Evolutionary conservation across 2,329 filamentous ascomycete genomes (phyloP), one percentile per base, ranked within the genome.

Genomic region (Monilinia laxa): DNA sequence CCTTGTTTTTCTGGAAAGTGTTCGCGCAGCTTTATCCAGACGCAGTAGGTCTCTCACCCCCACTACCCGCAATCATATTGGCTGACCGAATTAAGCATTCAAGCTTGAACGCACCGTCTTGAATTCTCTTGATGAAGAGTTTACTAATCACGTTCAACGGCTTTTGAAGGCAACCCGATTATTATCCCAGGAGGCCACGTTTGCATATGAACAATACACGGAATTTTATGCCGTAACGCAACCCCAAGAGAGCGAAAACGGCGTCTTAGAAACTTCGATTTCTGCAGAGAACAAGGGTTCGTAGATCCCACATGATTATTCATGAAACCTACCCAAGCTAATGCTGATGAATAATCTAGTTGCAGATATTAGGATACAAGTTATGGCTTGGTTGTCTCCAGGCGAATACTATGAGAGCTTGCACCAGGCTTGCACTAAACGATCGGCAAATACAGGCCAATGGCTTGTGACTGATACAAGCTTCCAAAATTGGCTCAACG

Each of bases 341-440:
- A 59, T 7, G n/a, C 12, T 28, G 23, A 62, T 62, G 20, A 60
- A 42, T 51, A 38, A 60, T 62, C 45, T 23, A 62, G 47, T 53
- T 54, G n/a, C 38, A 62, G 56, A 60, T 35, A 45, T 53, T 11
- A 52, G 64, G 23, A 12, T n/a, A 25, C 49, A 53, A 42, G 38
- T 65, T n/a, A 52, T 65, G 42, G 23, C 64, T 53, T 65, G 64
- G 64, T n/a, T 65, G 38, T 65, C 25, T 11, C 64, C 64, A 25
- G 57, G 64, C 25, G 55, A 62, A 28, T 62, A 65, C 25, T 40
- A 53, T 18, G 56, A 60, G 20, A 65, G 45, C 51, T n/a, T 65
- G 35, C 45, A 60, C 45, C 64, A 62, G 35, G 64, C 64, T 23
- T 62, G 47, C n/a, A 45, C 56, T 10, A 65, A 65, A 45, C 16